These are phyloP conservation scores for Erysiphe neolycopersici DNA, from an alignment of 2,329 filamentous ascomycete species.

Conservation along the genomic window DNA sequence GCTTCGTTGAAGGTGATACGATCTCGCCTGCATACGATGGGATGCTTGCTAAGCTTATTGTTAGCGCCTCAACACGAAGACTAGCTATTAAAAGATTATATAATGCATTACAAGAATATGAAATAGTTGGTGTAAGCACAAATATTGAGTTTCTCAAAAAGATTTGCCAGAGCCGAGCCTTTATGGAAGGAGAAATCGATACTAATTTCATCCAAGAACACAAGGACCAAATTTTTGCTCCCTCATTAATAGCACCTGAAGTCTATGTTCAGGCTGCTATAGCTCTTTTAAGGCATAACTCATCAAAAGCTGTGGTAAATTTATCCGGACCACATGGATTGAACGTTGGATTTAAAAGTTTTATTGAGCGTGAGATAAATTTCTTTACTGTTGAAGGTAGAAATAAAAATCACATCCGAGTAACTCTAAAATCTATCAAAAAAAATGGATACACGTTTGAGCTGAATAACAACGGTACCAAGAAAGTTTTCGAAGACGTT, in stretches of 20 bases:
- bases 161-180: conserved; percentile 55
- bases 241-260: conserved; percentile 34
- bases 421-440: conserved; percentile 11
- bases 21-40: conserved; percentile 91
- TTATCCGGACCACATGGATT: conserved; percentile 17
- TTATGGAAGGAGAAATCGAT: conserved; percentile 69
- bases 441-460: conserved; percentile 16
- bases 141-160: conserved; percentile 94
- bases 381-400: conserved; percentile 4
- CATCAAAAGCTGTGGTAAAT: conserved; percentile 7
- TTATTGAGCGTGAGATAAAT: conserved; percentile 8
- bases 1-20: conserved; percentile 73
- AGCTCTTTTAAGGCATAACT: conserved; percentile 32
- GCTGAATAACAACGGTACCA: conserved; percentile 21
- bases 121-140: conserved; percentile 76
- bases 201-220: conserved; percentile 92
- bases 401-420: conserved; percentile 4
- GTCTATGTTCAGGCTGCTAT: conserved; percentile 71
- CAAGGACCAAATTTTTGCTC: conserved; percentile 48
- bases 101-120: conserved; percentile 60
- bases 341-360: conserved; percentile 23
- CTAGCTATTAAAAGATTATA: conserved; percentile 63
- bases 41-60: conserved; percentile 96
- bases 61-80: conserved; percentile 51
- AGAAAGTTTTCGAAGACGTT: conserved; percentile 14